Evolutionary conservation across 2,329 filamentous ascomycete genomes (phyloP).

Genomic region (Cordyceps militaris): DNA sequence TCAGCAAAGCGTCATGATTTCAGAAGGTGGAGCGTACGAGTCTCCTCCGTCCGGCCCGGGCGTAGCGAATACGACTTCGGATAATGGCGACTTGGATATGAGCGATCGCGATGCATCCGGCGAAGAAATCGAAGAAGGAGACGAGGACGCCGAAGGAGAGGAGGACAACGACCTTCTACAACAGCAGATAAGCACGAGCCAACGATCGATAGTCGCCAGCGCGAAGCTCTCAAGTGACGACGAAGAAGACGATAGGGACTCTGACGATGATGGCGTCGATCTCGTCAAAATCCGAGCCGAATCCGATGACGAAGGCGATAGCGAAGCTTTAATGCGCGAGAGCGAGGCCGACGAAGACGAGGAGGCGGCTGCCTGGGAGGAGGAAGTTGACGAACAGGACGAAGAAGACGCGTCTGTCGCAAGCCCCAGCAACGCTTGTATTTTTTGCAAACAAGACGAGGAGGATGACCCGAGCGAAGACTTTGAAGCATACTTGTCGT

Average conservation of each 20-base stretch:
- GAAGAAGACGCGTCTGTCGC: conserved; percentile 40
- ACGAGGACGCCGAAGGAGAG: conserved; percentile 37
- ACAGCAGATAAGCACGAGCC: conserved; percentile 19
- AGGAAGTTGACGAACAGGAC: conserved; percentile 48
- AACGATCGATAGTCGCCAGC: conserved; percentile 1
- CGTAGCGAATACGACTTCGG: conserved; percentile 19
- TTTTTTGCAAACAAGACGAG: conserved; percentile 78
- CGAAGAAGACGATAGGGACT: conserved; percentile 27
- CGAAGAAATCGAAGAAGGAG: conserved; percentile 31
- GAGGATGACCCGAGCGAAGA: conserved; percentile 76
- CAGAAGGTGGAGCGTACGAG: conserved; percentile 41
- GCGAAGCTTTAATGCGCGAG: conserved; percentile 29
- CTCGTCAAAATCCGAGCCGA: conserved; percentile 49
- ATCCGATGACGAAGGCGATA: conserved; percentile 35
- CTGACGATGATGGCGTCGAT: conserved; percentile 48
- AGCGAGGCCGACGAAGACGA: conserved; percentile 33
- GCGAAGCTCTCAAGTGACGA: conserved; percentile 1
- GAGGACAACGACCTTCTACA: conserved; percentile 30
- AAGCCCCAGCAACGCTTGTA: conserved; percentile 42
- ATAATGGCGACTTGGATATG: conserved; percentile 29
- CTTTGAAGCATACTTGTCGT: conserved; percentile 72
- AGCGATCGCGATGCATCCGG: conserved; percentile 35
- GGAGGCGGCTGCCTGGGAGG: conserved; percentile 40
- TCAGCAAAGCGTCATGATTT: conserved; percentile 47
- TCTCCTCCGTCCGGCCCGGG: background rate